Evolutionary conservation across 2,329 filamentous ascomycete genomes (phyloP).

Genomic region (Arthrobotrys conoides): DNA sequence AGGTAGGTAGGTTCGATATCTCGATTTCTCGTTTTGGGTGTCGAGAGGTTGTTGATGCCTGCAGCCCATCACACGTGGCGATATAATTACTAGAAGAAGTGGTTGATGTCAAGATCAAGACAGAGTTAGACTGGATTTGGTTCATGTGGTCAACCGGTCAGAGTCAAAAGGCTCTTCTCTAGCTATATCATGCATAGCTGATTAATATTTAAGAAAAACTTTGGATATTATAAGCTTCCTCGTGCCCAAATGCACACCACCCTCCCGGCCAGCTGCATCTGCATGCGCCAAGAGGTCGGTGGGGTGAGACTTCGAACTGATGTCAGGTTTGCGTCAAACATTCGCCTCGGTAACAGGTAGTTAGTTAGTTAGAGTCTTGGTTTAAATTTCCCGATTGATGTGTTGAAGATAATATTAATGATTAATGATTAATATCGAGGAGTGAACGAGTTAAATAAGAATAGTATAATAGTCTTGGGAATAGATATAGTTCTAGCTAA

Average conservation of each 20-base stretch:
- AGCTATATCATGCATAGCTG: too few relatives aligned
- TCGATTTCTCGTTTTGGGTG: slow-evolving; percentile 1
- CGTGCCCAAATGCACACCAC: slow-evolving; percentile 42
- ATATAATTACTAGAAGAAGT: too few relatives aligned
- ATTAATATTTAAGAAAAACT: slow-evolving; percentile 7
- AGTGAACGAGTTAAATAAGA: too few relatives aligned
- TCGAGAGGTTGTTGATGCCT: slow-evolving; percentile 22
- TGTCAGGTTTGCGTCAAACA: slow-evolving; percentile 60
- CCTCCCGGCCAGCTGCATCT: too few relatives aligned
- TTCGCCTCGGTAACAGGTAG: not conserved
- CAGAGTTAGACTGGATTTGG: slow-evolving; percentile 36
- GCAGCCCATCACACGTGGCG: slow-evolving; percentile 60
- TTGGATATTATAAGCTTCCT: slow-evolving; percentile 31
- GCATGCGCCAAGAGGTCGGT: slow-evolving; percentile 17
- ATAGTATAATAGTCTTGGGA: too few relatives aligned
- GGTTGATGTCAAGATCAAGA: slow-evolving; percentile 33
- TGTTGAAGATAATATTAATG: too few relatives aligned
- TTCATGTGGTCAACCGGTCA: slow-evolving; percentile 54
- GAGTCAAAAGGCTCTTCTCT: too few relatives aligned
- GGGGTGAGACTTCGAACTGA: slow-evolving; percentile 40
- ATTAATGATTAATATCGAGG: too few relatives aligned
- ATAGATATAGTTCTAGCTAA: too few relatives aligned
- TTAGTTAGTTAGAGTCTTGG: too few relatives aligned
- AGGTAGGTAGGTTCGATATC: slow-evolving; percentile 18
- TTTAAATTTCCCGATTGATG: too few relatives aligned